phyloP scores from a whole-genome alignment of 805 yeast species.

The Yamadazyma kitorensis region DNA sequence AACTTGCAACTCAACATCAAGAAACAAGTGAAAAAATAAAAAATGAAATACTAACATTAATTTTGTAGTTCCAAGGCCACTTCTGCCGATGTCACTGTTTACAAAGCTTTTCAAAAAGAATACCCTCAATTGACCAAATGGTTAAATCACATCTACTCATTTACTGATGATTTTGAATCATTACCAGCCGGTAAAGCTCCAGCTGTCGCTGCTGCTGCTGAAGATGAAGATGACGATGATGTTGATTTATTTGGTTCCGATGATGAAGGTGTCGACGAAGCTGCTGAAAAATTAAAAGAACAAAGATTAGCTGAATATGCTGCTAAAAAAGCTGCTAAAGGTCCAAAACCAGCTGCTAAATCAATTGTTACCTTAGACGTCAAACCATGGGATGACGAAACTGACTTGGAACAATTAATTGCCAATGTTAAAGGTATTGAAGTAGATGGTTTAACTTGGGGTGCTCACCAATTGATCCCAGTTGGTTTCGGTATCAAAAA shows the following conservation, averaged over 20 bases:
- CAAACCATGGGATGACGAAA: constrained; percentile 99
- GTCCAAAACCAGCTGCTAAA: constrained; percentile 98
- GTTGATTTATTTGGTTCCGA: constrained; percentile 93
- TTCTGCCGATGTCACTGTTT: constrained; percentile 92
- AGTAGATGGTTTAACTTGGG: constrained; percentile 96
- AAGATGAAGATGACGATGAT: constrained; percentile 82
- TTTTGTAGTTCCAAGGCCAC: constrained; percentile 74
- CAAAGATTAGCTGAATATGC: constrained; percentile 97
- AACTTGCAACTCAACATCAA: too few relatives aligned
- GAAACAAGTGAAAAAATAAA: not conserved
- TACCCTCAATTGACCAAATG: constrained; percentile 97
- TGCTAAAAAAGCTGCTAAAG: constrained; percentile 95
- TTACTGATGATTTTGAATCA: constrained; percentile 76
- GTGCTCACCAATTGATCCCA: constrained; percentile 94
- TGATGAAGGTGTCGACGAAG: constrained; percentile 95
- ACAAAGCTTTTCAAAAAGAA: constrained; percentile 88
- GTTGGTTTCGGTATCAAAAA: constrained; percentile 99
- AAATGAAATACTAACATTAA: constrained; percentile 24
- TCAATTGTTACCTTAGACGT: constrained; percentile 95
- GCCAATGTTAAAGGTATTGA: constrained; percentile 83
- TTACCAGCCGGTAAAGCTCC: constrained; percentile 78
- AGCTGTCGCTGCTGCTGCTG: constrained; percentile 56
- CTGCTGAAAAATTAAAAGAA: constrained; percentile 95
- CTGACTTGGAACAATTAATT: constrained; percentile 85
- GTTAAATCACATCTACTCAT: constrained; percentile 97